Evolutionary conservation across 768 basidiomycete species (phyloP), one percentile per base, ranked within the genome.

Genomic region (Ramaria sp.): DNA sequence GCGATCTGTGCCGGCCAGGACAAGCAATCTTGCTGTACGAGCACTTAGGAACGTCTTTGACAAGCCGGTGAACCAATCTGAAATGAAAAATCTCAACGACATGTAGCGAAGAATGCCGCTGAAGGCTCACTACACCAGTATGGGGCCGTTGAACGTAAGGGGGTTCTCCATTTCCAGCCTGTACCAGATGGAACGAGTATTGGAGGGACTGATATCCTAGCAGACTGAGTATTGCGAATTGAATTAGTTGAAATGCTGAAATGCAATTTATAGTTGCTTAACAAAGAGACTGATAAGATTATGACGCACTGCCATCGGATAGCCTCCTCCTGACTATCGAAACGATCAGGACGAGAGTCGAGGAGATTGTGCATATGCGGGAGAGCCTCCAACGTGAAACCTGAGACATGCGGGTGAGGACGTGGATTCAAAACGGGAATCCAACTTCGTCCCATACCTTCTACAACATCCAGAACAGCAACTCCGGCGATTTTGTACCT

Each of bases 301-400:
- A 28, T 22, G 9, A 75, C 93, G 63, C 68, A 97, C 93, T 98
- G 95, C 96, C 96, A 99, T 57, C 89, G 83, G 39, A 99, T 81
- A 0, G 87, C 93, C 50, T 86, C 85, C 64, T 94, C 87, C 7
- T 85, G 69, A 42, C 78, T 87, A 51, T 80, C 78, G 65, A 98
- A 99, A 0, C 85, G 85, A 47, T 82, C 83, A 6, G 95, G 96
- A 10, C 93, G 80, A 25, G 83, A 79, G 55, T 87, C 85, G 28
- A 99, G 76, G 34, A 98, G 79, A 39, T 75, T 81, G 57, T 88
- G 82, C 96, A 99, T 99, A 61, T 88, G 79, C 0, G 91, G 89
- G 12, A 99, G 76, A 1, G 93, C 91, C 43, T 97, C 96, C 28
- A 97, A 72, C 0, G 96, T 94, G 24, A 92, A 88, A 12, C 94